Percentiles rank a stretch among this genome's conserved stretches.
Evolutionary conservation across 2,329 filamentous ascomycete species (phyloP).

Genomic region (Teratosphaeria zuluensis): DNA sequence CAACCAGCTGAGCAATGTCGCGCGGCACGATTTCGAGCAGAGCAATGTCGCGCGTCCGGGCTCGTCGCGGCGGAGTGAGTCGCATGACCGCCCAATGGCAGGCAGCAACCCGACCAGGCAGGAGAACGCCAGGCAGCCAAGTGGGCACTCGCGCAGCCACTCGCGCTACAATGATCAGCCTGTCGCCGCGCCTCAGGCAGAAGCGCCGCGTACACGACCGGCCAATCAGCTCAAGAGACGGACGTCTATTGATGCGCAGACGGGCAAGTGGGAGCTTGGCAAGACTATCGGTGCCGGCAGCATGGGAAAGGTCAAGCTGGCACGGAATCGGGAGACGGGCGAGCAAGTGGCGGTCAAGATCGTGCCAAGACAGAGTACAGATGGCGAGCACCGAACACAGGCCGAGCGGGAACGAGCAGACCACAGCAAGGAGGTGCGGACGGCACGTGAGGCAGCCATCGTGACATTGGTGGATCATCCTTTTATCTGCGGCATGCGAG

Average conservation of each 20-base stretch:
- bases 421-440: slow-evolving; percentile 92
- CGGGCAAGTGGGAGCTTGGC: slow-evolving; percentile 87
- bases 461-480: slow-evolving; percentile 89
- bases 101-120: slow-evolving; percentile 29
- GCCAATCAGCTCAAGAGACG: slow-evolving; percentile 28
- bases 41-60: slow-evolving; percentile 51
- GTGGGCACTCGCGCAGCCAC: slow-evolving; percentile 27
- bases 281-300: slow-evolving; percentile 97
- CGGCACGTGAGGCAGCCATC: slow-evolving; percentile 89
- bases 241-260: slow-evolving; percentile 81
- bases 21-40: slow-evolving; percentile 65
- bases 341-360: slow-evolving; percentile 98
- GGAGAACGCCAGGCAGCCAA: slow-evolving; percentile 42
- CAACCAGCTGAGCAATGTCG: slow-evolving; percentile 42
- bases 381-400: slow-evolving; percentile 59
- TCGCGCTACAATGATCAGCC: slow-evolving; percentile 36
- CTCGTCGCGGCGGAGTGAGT: slow-evolving; percentile 52
- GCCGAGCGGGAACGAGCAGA: slow-evolving; percentile 82
- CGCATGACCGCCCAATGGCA: slow-evolving; percentile 44
- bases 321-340: slow-evolving; percentile 76
- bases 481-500: slow-evolving; percentile 90
- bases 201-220: neutral
- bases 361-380: slow-evolving; percentile 78
- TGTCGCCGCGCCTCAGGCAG: slow-evolving; percentile 14
- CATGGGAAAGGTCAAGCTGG: slow-evolving; percentile 98